Base-by-base conservation (phyloP, 495 filamentous ascomycete genomes). In the Parachaetomium inaequale region DNA sequence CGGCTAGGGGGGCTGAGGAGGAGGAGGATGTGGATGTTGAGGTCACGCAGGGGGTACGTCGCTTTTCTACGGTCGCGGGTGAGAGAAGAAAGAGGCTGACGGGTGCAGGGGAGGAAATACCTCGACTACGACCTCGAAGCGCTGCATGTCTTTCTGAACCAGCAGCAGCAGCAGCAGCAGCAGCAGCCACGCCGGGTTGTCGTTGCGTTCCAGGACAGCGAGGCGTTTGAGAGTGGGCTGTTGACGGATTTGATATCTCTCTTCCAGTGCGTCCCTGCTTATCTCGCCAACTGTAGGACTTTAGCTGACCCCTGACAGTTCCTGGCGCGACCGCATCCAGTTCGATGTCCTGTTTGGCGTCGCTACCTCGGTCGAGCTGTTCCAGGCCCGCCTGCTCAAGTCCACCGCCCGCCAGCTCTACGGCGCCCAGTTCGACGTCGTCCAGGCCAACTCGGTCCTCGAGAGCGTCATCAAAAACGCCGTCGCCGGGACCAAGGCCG, bases 51-150 rank as follows among this genome's bases (percentile, higher is more conserved):
- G 77, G 84, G 65, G 84, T 86, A 74, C 23, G 23, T 42, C 40
- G 8, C 21, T 14, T 43, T 17, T 53, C 12, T 31, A 7, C 17
- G 14, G 25, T 31, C 57, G n/a, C 47, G 34, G 26, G 23, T 11
- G 34, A n/a, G 25, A 29, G 14, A n/a, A 17, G 4, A 14, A 15
- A 25, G 36, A 23, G 11, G 47, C 2, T 38, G 17, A 31, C 38
- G 60, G n/a, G 3, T 11, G 4, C 67, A 88, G 83, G 85, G 85
- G 1, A 82, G 84, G 32, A 88, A 87, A 75, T 83, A 91, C 51
- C 81, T 98, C n/a, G 89, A 88, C 63, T 98, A 98, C 68, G 95
- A 98, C 69, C 79, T 98, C 14, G 87, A 93, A 65, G 82, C 89
- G n/a, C 79, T 98, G 8, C 75, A 87, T 58, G 84, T 86, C 31